Conservation (phyloP, 805 yeast species). For the Ogataea naganishii region DNA sequence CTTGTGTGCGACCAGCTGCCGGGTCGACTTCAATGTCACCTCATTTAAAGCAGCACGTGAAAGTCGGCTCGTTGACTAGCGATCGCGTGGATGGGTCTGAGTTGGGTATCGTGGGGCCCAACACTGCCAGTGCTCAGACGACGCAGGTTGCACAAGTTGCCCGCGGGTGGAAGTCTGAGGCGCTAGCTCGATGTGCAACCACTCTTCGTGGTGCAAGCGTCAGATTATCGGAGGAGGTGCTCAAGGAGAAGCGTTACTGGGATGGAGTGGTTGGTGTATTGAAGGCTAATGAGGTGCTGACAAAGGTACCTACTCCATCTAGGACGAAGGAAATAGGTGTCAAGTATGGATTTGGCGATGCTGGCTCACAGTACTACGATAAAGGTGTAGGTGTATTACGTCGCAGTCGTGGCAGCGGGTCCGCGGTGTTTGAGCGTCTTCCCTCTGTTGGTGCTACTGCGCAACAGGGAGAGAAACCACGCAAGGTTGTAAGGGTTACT, state of each 20-base stretch:
- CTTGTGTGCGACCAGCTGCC: constrained; percentile 76
- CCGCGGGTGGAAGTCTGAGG: constrained; percentile 79
- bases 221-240: constrained; percentile 44
- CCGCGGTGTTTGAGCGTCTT: constrained; percentile 26
- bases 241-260: constrained; percentile 66
- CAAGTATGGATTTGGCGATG: constrained; percentile 85
- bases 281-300: constrained; percentile 49
- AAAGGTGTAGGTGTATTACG: constrained; percentile 69
- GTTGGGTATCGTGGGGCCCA: constrained; percentile 11
- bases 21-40: constrained; percentile 87
- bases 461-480: constrained; percentile 26
- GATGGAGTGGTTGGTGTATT: constrained; percentile 34
- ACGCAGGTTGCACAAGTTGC: constrained; percentile 32
- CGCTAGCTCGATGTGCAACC: constrained; percentile 47
- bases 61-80: constrained; percentile 63
- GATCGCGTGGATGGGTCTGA: constrained; percentile 27
- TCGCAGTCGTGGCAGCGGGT: constrained; percentile 36
- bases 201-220: constrained; percentile 42
- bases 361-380: constrained; percentile 72
- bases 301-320: constrained; percentile 52
- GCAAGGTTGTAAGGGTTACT: constrained; percentile 50
- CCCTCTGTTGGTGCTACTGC: constrained; percentile 11
- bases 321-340: constrained; percentile 58
- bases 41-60: constrained; percentile 62
- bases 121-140: constrained; percentile 3